Percentiles rank a stretch among this genome's conserved stretches.
Conservation (phyloP, 805 yeast species). For the Cyberlindnera meyerae region DNA sequence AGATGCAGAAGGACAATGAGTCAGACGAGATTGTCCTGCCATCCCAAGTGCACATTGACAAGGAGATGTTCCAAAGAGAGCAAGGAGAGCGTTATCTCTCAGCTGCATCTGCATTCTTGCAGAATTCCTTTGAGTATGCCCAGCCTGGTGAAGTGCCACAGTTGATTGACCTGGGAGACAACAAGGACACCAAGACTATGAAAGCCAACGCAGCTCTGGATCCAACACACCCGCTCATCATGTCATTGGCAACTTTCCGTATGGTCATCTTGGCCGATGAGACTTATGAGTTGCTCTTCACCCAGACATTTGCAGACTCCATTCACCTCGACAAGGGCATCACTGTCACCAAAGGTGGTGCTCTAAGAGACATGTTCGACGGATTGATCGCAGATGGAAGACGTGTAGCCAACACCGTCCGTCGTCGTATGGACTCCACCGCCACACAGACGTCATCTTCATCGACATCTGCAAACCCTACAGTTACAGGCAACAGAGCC, state of each 20-base stretch:
- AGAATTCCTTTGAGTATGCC: constrained; percentile 87
- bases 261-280: constrained; percentile 95
- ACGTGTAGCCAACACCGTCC: constrained; percentile 84
- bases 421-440: constrained; percentile 78
- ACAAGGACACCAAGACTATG: constrained; percentile 21
- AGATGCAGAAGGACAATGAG: constrained; percentile 29
- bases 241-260: constrained; percentile 83
- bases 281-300: constrained; percentile 81
- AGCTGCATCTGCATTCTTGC: constrained; percentile 82
- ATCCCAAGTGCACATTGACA: constrained; percentile 55
- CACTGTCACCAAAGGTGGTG: constrained; percentile 41
- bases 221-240: constrained; percentile 68
- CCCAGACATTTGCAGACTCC: constrained; percentile 59
- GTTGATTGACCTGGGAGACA: constrained; percentile 39
- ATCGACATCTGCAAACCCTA: constrained; percentile 4
- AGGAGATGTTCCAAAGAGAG: constrained; percentile 52
- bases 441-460: constrained; percentile 30
- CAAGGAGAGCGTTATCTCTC: constrained; percentile 79
- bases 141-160: constrained; percentile 54
- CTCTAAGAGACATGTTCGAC: constrained; percentile 82
- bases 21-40: constrained; percentile 46
- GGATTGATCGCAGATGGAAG: constrained; percentile 89
- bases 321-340: constrained; percentile 60
- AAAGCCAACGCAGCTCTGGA: constrained; percentile 77
- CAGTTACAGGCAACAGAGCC: too few relatives aligned